Evolutionary conservation across 2,329 filamentous ascomycete species (phyloP), one percentile per base, ranked within the genome.

Genomic region (Madurella mycetomatis): DNA sequence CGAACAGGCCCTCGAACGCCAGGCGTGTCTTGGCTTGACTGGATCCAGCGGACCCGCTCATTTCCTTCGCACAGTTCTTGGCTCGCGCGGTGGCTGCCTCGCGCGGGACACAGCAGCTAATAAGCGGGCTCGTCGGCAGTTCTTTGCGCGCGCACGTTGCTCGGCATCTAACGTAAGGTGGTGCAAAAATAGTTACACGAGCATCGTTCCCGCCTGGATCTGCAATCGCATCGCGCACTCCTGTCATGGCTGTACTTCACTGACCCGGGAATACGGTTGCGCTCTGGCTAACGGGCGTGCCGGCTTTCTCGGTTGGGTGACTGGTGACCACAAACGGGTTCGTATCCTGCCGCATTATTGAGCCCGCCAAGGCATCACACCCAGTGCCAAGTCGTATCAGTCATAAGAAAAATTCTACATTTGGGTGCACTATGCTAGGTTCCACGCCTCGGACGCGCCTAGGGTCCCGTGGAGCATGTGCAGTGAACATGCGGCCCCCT

Each of bases 321-420:
- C 46, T 8, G 19, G 32, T 34, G 31, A 34, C 18, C 37, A 7
- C 37, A 51, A 50, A n/a, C n/a, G 15, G 45, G 19, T 32, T 55
- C 53, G 53, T 55, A 52, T 52, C 46, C 4, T 9, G 9, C 4
- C n/a, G 32, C 32, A 19, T 49, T 49, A 46, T 55, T 45, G 44
- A 31, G 15, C 34, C 39, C 13, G 18, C 19, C 41, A 40, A 42
- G 47, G 53, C 53, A 44, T 55, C 44, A 25, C 44, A 44, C 44
- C 48, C 25, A 48, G 48, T 17, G 53, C 53, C 53, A 51, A 55
- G 48, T 17, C 34, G 8, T 44, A 41, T 41, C 25, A 25, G 25
- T 25, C 25, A 25, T 25, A 25, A 3, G 25, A 25, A 25, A 25
- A 25, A 25, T 49, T 45, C 43, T 12, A 37, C 7, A 34, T 34